Conservation (phyloP, 805 yeast genomes). For the Kuraishia ogatae region DNA sequence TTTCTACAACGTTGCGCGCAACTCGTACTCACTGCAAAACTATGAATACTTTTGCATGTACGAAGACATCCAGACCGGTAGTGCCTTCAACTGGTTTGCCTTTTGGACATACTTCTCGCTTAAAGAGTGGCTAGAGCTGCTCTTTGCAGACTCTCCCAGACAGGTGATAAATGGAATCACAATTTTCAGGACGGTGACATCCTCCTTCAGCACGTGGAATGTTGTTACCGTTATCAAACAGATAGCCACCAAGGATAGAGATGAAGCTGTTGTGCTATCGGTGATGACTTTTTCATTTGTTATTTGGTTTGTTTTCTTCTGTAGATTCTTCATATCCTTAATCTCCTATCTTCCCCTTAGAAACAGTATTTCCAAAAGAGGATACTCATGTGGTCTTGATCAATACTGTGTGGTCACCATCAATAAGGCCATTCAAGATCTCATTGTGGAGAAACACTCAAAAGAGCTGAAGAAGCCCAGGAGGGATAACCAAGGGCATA, state of each 20-base stretch:
- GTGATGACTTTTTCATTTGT: conserved; percentile 69
- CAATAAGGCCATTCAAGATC: conserved; percentile 43
- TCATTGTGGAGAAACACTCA: conserved; percentile 33
- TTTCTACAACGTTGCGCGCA: conserved; percentile 55
- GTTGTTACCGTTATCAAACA: conserved; percentile 38
- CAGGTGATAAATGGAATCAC: conserved; percentile 80
- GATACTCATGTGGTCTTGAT: conserved; percentile 35
- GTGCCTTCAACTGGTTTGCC: conserved; percentile 58
- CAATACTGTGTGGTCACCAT: conserved; percentile 55
- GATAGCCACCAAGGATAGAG: conserved; percentile 52
- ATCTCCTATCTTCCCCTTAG: conserved; percentile 39
- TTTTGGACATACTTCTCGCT: conserved; percentile 58
- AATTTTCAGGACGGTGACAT: conserved; percentile 41
- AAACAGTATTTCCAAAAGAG: conserved; percentile 30
- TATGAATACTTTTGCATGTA: conserved; percentile 69
- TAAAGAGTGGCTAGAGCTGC: conserved; percentile 46
- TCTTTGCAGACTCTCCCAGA: conserved; percentile 81
- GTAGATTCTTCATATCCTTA: conserved; percentile 46
- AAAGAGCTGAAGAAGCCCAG: conserved; percentile 17
- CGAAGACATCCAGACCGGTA: conserved; percentile 57
- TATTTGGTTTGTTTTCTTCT: conserved; percentile 64
- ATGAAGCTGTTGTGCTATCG: conserved; percentile 64
- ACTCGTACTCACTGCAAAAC: conserved; percentile 43
- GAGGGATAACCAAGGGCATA: conserved; percentile 13
- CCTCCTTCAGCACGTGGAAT: conserved; percentile 24